Base-by-base conservation (phyloP, 73 alveolate genomes). In the Durusdinium trenchii region DNA sequence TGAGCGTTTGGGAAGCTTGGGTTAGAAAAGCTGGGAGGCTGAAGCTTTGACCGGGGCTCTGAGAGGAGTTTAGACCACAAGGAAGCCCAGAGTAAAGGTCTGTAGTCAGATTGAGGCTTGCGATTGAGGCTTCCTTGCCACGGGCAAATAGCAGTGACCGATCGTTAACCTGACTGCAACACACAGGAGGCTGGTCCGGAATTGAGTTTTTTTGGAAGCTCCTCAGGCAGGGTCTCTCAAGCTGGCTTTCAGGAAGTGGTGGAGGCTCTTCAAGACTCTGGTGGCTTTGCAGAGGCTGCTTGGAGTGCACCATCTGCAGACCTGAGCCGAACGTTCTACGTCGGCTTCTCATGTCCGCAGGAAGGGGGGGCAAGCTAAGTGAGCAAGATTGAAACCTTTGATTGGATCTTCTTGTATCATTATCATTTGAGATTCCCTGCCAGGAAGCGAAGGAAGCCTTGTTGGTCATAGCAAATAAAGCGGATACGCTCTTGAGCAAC, bases 181-280 rank as follows among this genome's bases (percentile, higher is more conserved):
- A n/a, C n/a, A n/a, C n/a, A n/a, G n/a, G n/a, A n/a, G n/a, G n/a
- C n/a, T n/a, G n/a, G n/a, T n/a, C n/a, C n/a, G n/a, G n/a, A n/a
- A n/a, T n/a, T n/a, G n/a, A n/a, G n/a, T n/a, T n/a, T n/a, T n/a
- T n/a, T n/a, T n/a, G n/a, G n/a, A n/a, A n/a, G n/a, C n/a, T n/a
- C n/a, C n/a, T n/a, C n/a, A n/a, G n/a, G n/a, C n/a, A n/a, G n/a
- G n/a, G n/a, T n/a, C n/a, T n/a, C n/a, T n/a, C n/a, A n/a, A n/a
- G n/a, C n/a, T n/a, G n/a, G n/a, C n/a, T n/a, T n/a, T n/a, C n/a
- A 81, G 91, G 91, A 89, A 64, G 96, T 89, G 32, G 52, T 89
- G 50, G 96, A 89, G 10, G 86, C 67, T 20, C 16, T 89, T 23
- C 96, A 89, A 51, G 96, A 89, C 38, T 47, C 52, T 48, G 26